Evolutionary conservation across 371 early-diverging fungal species (phyloP).

Genomic region (Mycotypha africana): DNA sequence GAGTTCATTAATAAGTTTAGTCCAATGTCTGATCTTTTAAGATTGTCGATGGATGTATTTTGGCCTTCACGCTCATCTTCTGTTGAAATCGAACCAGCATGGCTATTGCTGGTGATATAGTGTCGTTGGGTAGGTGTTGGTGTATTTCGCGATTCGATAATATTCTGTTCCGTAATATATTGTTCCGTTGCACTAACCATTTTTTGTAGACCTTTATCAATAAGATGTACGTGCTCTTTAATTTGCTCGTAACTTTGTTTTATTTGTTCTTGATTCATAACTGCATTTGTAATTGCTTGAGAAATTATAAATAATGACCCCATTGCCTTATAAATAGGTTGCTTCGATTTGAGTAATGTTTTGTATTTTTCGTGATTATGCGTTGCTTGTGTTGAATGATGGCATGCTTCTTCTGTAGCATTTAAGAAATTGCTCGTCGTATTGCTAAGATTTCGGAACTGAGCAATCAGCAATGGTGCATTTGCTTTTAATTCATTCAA

Average conservation of each 20-base stretch:
- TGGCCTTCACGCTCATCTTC: too few relatives aligned
- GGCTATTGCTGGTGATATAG: too few relatives aligned
- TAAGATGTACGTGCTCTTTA: slow-evolving; percentile 6
- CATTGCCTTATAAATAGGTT: slow-evolving; percentile 63
- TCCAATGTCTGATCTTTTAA: slow-evolving; percentile 11
- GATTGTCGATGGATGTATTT: too few relatives aligned
- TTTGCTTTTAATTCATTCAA: slow-evolving; percentile 35
- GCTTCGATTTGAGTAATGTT: slow-evolving; percentile 49
- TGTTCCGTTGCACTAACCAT: too few relatives aligned
- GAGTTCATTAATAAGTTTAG: too few relatives aligned
- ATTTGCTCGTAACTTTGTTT: slow-evolving; percentile 14
- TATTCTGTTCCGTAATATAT: too few relatives aligned
- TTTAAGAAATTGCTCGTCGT: slow-evolving; percentile 38
- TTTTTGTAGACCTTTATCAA: slow-evolving; percentile 10
- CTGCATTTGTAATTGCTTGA: slow-evolving; percentile 52
- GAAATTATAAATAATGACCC: slow-evolving; percentile 64
- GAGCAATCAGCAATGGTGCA: slow-evolving; percentile 53
- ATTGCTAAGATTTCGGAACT: slow-evolving; percentile 49
- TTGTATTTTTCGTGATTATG: neutral
- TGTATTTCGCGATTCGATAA: too few relatives aligned
- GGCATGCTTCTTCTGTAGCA: slow-evolving; percentile 28
- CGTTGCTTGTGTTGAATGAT: neutral
- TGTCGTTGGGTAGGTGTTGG: slow-evolving; percentile 9
- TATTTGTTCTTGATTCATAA: slow-evolving; percentile 15
- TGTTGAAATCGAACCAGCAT: too few relatives aligned